Percentiles rank a stretch among this genome's conserved stretches.
Conservation (phyloP, 2,329 filamentous ascomycete species). For the Madurella mycetomatis region DNA sequence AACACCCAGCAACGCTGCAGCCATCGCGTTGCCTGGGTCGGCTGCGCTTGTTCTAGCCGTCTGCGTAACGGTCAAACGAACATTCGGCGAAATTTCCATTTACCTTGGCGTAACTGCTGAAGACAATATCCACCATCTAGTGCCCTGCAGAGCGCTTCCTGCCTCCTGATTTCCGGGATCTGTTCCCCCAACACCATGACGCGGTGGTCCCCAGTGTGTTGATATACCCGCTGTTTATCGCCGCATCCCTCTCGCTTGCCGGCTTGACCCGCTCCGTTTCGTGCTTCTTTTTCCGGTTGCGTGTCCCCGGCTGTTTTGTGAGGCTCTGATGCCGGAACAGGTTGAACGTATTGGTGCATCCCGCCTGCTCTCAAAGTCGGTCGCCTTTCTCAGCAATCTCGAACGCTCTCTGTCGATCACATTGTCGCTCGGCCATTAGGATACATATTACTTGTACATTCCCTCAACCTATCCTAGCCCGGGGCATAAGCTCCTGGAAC, state of each 20-base stretch:
- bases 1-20: background rate
- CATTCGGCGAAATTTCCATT: slow-evolving; percentile 18
- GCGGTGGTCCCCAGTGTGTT: slow-evolving; percentile 11
- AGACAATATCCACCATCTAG: slow-evolving; percentile 15
- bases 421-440: background rate
- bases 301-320: slow-evolving; percentile 20
- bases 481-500: background rate
- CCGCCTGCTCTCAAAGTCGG: background rate
- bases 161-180: slow-evolving; percentile 15
- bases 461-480: background rate
- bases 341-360: slow-evolving; percentile 9
- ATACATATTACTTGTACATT: background rate
- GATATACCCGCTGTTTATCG: slow-evolving; percentile 18
- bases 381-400: background rate
- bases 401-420: background rate
- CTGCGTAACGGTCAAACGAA: slow-evolving; percentile 6
- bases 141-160: slow-evolving; percentile 13
- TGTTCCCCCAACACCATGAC: slow-evolving; percentile 15
- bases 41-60: slow-evolving; percentile 4
- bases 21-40: slow-evolving; percentile 1
- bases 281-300: slow-evolving; percentile 17
- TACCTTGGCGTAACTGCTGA: slow-evolving; percentile 9
- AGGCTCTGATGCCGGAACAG: slow-evolving; percentile 19
- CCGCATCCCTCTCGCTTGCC: slow-evolving; percentile 12
- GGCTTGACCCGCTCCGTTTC: slow-evolving; percentile 18